Base-by-base conservation (phyloP, 192 early-diverging fungal genomes). In the Backusella mclennaniae region DNA sequence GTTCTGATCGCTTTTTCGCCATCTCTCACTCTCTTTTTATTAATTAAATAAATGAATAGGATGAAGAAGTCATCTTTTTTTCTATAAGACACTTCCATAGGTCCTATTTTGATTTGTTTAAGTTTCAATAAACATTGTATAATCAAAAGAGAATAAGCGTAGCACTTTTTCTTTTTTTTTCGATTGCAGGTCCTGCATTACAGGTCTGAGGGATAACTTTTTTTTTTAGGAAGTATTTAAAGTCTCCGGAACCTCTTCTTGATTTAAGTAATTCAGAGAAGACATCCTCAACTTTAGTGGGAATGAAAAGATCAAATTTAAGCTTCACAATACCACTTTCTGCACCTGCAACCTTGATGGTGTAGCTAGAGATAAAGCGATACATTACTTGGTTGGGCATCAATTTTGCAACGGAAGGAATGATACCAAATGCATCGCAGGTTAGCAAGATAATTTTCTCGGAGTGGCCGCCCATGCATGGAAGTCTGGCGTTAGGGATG, bases 281-380 rank as follows among this genome's bases (percentile, higher is more conserved):
- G 31, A 98, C 95, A 52, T 84, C 85, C 19, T 93, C 79, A 76
- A 92, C 86, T n/a, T 84, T 71, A 75, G 89, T 95, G 78, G 97
- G 96, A 82, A 98, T 96, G 76, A 86, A 70, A 35, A 98, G 86
- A 79, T 91, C 90, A 83, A 95, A 97, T 84, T 88, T 85, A 21
- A 96, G 96, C 82, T 96, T 93, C 3, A 91, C 92, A 52, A 97
- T 90, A 66, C 96, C 97, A 17, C 95, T 93, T 77, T 98, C 97
- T 15, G 97, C 96, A 66, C 97, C 97, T 23, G 96, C 92, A 80
- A 98, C 93, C 91, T 98, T 98, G 78, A 95, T 94, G 1, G 96
- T 97, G 89, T 96, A 98, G 11, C 96, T 96, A 36, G 92, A 93
- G 80, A 98, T 97, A 80, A 98, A 98, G 86, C 96, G 95, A 85